phyloP scores from a whole-genome alignment of 2,329 filamentous ascomycete species.

The Xylariaceae sp. region DNA sequence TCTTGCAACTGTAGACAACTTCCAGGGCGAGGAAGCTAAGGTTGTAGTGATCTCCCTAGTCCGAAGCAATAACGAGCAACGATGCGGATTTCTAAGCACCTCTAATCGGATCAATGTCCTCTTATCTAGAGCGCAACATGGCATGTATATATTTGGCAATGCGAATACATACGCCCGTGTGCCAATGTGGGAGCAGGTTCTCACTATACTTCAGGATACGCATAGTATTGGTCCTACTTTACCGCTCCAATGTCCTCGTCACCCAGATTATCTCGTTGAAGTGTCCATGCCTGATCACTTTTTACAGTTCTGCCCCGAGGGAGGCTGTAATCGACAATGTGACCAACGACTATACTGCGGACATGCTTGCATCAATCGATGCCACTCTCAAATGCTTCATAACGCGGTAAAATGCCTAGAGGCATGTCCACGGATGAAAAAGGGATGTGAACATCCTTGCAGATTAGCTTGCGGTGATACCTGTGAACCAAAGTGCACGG shows the following conservation, averaged over 20 bases:
- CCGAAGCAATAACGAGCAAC: constrained; percentile 57
- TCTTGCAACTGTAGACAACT: constrained; percentile 68
- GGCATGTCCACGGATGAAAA: constrained; percentile 39
- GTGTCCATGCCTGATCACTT: constrained; percentile 58
- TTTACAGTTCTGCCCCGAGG: constrained; percentile 52
- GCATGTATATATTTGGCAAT: constrained; percentile 70
- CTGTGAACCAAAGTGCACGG: constrained; percentile 37
- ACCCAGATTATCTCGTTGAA: constrained; percentile 46
- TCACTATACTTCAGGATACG: constrained; percentile 44
- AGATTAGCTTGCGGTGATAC: constrained; percentile 39
- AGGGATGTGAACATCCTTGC: constrained; percentile 44
- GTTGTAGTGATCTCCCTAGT: constrained; percentile 68
- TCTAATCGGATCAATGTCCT: constrained; percentile 68
- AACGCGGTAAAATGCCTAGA: constrained; percentile 43
- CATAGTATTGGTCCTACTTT: constrained; percentile 40
- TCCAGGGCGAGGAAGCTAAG: constrained; percentile 73
- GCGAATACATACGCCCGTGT: constrained; percentile 52
- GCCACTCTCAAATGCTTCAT: constrained; percentile 47
- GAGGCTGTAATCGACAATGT: constrained; percentile 55
- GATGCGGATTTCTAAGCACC: constrained; percentile 62
- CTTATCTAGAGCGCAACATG: constrained; percentile 62
- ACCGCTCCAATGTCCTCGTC: constrained; percentile 45
- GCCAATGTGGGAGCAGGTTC: constrained; percentile 60
- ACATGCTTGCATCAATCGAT: constrained; percentile 43
- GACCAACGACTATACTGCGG: constrained; percentile 45